Evolutionary conservation across 2,329 filamentous ascomycete species (phyloP).

Genomic region (Ciborinia camelliae): DNA sequence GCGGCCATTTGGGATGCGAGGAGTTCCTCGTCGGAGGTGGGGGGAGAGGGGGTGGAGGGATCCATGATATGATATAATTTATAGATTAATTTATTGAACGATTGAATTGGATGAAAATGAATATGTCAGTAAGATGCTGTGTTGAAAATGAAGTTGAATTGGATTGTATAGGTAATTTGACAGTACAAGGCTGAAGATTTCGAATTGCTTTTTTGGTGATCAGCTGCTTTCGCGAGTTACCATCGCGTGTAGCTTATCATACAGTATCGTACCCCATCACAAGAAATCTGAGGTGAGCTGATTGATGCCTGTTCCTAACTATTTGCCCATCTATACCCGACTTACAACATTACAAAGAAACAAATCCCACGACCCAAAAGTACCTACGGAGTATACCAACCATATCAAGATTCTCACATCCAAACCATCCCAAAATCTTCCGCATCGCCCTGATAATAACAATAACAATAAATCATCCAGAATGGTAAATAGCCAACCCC

Average conservation of each 20-base stretch:
- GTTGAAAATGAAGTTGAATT: neutral
- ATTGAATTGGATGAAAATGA: neutral
- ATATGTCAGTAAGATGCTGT: neutral
- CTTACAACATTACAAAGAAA: too few species aligned
- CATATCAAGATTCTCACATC: neutral
- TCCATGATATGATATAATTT: neutral
- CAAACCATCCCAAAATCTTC: neutral
- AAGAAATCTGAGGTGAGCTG: neutral
- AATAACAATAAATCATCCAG: neutral
- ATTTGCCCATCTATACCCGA: too few species aligned
- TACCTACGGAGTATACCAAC: too few species aligned
- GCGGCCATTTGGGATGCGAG: neutral
- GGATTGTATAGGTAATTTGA: neutral
- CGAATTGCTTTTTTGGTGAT: neutral
- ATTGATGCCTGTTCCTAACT: neutral
- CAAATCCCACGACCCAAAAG: too few species aligned
- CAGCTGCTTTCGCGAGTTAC: constrained; percentile 14
- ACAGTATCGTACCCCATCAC: too few species aligned
- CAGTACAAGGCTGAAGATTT: neutral
- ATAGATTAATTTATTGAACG: neutral
- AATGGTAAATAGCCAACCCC: constrained; percentile 2
- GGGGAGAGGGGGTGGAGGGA: neutral
- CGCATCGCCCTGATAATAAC: too few species aligned
- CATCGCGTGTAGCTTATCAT: too few species aligned
- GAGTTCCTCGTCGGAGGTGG: constrained; percentile 2